Conservation (phyloP, 169 alveolate genomes). For the Plasmodium gonderi region DNA sequence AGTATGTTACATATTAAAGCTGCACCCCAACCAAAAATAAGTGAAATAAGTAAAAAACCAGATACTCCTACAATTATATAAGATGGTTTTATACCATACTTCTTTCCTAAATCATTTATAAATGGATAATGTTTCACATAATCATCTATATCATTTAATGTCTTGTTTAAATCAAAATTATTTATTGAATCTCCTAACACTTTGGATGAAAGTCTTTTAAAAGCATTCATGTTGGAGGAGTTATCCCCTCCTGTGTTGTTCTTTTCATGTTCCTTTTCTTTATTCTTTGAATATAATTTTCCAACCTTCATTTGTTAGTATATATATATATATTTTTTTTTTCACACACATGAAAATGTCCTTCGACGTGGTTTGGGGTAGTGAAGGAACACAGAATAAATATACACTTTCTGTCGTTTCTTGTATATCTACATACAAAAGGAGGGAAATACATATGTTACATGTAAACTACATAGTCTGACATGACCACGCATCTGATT, state of each 20-base stretch:
- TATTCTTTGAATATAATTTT: background rate
- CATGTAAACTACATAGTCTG: no score
- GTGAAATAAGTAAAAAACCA: constrained; percentile 31
- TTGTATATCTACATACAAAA: no score
- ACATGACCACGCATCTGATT: no score
- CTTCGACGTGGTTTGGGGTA: no score
- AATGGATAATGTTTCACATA: constrained; percentile 40
- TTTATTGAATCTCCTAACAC: constrained; percentile 13
- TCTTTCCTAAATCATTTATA: constrained; percentile 26
- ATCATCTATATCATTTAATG: constrained; percentile 15
- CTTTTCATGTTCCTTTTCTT: constrained; percentile 15
- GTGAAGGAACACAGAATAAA: no score
- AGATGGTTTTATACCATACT: constrained; percentile 75
- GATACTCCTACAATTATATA: constrained; percentile 62
- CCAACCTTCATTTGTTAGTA: background rate
- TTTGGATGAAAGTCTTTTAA: constrained; percentile 39
- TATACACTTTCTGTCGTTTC: no score
- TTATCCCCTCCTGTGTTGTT: background rate
- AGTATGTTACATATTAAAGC: constrained; percentile 78
- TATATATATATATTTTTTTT: background rate
- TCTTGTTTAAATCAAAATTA: constrained; percentile 1
- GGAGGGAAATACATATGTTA: no score
- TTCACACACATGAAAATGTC: no score
- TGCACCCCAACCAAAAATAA: constrained; percentile 81
- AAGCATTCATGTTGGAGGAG: background rate